Evolutionary conservation across 2,329 filamentous ascomycete species (phyloP), one percentile per base, ranked within the genome.

Genomic region (Arthrinium puccinioides): DNA sequence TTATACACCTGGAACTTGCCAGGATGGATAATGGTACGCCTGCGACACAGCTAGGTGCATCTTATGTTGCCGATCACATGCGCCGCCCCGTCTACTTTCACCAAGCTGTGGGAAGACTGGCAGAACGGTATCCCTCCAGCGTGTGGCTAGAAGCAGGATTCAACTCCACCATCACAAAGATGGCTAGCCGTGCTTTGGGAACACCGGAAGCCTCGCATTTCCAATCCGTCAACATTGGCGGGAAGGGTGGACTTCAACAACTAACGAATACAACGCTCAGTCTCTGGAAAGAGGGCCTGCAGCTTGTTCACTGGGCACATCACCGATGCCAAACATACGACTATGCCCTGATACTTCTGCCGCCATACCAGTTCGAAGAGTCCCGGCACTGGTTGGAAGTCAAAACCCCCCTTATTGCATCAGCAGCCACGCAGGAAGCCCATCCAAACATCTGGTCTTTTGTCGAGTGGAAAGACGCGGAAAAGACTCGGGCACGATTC

Each of bases 301-400:
- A 29, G 0, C 43, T 59, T 0, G 38, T 52, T 0, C 65, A 59
- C 47, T 72, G 68, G 69, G 33, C 51, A 1, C 58, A 63, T 28
- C 57, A 43, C 13, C 11, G n/a, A 2, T 9, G 5, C 0, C 61
- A 68, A 36, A 54, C 40, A 0, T 1, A 13, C 2, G 34, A 47
- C 0, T 45, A 54, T 19, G 24, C 32, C 0, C 41, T 35, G 0
- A 16, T 63, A 4, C 21, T 56, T 0, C 47, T 69, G 1, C 65
- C 64, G 0, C 60, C 63, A 0, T 67, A 67, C 38, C 64, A 67
- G 29, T 68, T 69, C 40, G 62, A 66, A 11, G 57, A 60, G 30
- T 32, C 47, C 0, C 36, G 47, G 0, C 64, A 67, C 34, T 67
- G 64, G 64, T 32, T 67, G 10, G 52, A 61, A 3, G 34, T 60